A percentile compares a stretch with the other conserved stretches of the same genome.
Conservation (phyloP, 2,329 filamentous ascomycete genomes). For the Venturia effusa region DNA sequence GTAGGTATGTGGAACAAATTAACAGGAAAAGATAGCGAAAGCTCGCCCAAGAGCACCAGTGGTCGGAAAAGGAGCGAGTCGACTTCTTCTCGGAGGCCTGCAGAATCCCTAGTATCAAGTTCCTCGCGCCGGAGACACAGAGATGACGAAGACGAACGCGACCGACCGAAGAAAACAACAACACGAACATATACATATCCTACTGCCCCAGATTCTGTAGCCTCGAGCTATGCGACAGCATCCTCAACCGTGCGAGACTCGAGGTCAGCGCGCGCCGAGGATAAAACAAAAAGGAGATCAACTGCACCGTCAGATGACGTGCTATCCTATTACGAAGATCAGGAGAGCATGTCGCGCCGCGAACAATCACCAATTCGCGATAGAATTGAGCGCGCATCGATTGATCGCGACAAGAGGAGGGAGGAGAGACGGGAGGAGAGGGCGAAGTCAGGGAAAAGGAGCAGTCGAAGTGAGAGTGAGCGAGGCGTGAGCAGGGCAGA, state of each 20-base stretch:
- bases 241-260: slow-evolving; percentile 15
- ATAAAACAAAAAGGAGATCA: slow-evolving; percentile 16
- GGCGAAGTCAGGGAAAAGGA: neutral
- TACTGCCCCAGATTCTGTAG: slow-evolving; percentile 21
- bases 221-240: slow-evolving; percentile 29
- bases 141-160: slow-evolving; percentile 12
- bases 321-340: slow-evolving; percentile 12
- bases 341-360: slow-evolving; percentile 15
- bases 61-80: neutral
- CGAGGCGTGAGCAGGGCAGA: slow-evolving; percentile 22
- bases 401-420: slow-evolving; percentile 23
- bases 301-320: slow-evolving; percentile 15
- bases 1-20: neutral
- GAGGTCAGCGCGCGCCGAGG: slow-evolving; percentile 21
- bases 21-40: slow-evolving; percentile 2
- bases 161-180: slow-evolving; percentile 13
- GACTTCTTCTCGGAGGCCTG: neutral
- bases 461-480: slow-evolving; percentile 21
- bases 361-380: slow-evolving; percentile 21
- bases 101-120: neutral
- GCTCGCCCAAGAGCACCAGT: neutral
- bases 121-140: neutral
- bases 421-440: slow-evolving; percentile 17
- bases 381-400: slow-evolving; percentile 21
- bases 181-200: slow-evolving; percentile 18